Conservation (phyloP, 306 rosid species). For the Castanea sativa region DNA sequence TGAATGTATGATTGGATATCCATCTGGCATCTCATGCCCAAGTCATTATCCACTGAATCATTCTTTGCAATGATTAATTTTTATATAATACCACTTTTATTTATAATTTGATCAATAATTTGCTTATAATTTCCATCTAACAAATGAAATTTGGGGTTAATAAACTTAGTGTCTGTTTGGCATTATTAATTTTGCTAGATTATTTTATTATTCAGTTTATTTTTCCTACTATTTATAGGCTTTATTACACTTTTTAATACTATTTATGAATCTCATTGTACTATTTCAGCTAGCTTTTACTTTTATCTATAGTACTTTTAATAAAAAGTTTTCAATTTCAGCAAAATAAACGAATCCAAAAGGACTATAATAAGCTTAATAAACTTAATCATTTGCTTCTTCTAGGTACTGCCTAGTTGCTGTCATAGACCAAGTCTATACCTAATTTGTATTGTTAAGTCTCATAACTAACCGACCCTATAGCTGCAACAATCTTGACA, state of each 20-base stretch:
- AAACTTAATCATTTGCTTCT: neutral
- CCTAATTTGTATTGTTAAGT: neutral
- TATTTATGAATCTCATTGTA: no score
- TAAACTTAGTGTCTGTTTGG: neutral
- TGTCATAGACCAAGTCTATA: neutral
- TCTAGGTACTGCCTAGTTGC: neutral
- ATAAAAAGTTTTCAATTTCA: no score
- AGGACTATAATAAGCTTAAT: no score
- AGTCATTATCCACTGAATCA: constrained; percentile 17
- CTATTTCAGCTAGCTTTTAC: no score
- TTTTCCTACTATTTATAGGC: no score
- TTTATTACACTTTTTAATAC: no score
- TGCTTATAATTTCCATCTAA: neutral
- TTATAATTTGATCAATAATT: neutral
- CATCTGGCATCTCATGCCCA: constrained; percentile 32
- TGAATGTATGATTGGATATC: constrained; percentile 30
- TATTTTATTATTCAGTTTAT: no score
- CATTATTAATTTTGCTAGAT: no score
- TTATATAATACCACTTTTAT: neutral
- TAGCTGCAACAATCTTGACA: no score
- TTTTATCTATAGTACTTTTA: no score
- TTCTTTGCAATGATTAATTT: constrained; percentile 8
- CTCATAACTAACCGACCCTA: no score
- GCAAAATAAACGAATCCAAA: no score
- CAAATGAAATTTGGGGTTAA: neutral